A percentile compares a stretch with the other conserved stretches of the same genome.
phyloP scores from a whole-genome alignment of 805 yeast genomes.

The Schwanniomyces sp. region DNA sequence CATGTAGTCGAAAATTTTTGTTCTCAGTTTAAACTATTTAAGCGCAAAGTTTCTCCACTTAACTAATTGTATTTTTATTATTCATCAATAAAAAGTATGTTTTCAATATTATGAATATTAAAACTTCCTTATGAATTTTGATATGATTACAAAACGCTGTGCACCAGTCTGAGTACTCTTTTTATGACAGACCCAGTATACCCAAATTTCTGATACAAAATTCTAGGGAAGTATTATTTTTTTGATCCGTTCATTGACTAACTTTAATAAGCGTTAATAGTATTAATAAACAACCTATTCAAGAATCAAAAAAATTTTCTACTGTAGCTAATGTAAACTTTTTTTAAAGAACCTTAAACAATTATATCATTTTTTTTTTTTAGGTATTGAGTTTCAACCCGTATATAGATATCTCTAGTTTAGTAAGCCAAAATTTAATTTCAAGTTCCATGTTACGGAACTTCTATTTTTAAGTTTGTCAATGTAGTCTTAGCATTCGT shows the following conservation, averaged over 20 bases:
- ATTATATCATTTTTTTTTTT: too few relatives aligned
- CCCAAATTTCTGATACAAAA: conserved; percentile 45
- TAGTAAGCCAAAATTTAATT: too few relatives aligned
- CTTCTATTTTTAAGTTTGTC: too few relatives aligned
- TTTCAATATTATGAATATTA: neutral
- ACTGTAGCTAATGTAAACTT: too few relatives aligned
- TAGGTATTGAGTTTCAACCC: too few relatives aligned
- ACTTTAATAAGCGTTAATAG: neutral
- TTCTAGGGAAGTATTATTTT: neutral
- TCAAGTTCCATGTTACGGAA: too few relatives aligned
- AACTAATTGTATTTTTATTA: neutral
- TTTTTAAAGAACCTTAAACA: too few relatives aligned
- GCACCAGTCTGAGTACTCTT: conserved; percentile 53
- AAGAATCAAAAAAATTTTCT: too few relatives aligned
- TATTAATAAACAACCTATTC: neutral
- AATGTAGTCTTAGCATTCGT: too few relatives aligned
- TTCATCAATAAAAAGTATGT: neutral
- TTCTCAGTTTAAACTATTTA: neutral
- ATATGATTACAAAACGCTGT: conserved; percentile 50
- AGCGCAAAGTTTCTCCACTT: neutral
- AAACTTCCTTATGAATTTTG: conserved; percentile 1
- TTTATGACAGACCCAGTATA: conserved; percentile 47
- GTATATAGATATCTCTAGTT: too few relatives aligned
- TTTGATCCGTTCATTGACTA: neutral
- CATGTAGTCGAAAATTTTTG: neutral